Base-by-base conservation (phyloP, 179 eudicot genomes). In the Nepenthes alata region DNA sequence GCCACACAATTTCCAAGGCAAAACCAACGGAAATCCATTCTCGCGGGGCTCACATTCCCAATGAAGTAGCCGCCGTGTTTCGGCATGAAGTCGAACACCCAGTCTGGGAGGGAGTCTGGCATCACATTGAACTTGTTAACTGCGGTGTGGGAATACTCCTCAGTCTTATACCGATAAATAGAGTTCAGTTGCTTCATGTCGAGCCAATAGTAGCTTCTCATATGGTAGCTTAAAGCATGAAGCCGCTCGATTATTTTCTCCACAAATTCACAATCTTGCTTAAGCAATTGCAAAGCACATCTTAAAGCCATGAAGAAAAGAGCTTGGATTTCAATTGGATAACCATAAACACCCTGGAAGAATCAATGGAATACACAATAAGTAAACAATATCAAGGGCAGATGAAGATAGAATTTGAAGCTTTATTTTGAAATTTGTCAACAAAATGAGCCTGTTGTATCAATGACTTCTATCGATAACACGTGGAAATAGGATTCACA, bases 11-110 rank as follows among this genome's bases (percentile, higher is more conserved):
- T 89, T 8, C 91, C 97, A 59, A 89, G 70, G 70, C 91, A 84
- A 65, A 89, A 89, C 97, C 97, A 89, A 37, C 97, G 81, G 53
- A 87, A 78, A 60, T 89, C 97, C 91, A 89, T 85, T 67, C 83
- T 83, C 0, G 97, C 97, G 8, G 97, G 97, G 72, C 97, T 81
- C 15, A 89, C 95, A 66, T 89, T 89, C 5, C 97, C 97, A 52
- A 89, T 71, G 57, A 89, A 89, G 70, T 89, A 89, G 54, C 95
- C 97, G 13, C 97, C 97, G 0, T 78, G 81, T 2, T 66, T 78
- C 35, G 97, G 97, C 91, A 89, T 80, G 73, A 89, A 89, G 61
- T 89, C 97, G 54, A 89, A 89, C 37, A 89, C 89, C 97, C 97
- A 89, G 0, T 87, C 89, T 14, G 97, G 97, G 67, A 89, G 86